Evolutionary conservation across 2,329 filamentous ascomycete species (phyloP).

Genomic region (Nigrospora sphaerica): DNA sequence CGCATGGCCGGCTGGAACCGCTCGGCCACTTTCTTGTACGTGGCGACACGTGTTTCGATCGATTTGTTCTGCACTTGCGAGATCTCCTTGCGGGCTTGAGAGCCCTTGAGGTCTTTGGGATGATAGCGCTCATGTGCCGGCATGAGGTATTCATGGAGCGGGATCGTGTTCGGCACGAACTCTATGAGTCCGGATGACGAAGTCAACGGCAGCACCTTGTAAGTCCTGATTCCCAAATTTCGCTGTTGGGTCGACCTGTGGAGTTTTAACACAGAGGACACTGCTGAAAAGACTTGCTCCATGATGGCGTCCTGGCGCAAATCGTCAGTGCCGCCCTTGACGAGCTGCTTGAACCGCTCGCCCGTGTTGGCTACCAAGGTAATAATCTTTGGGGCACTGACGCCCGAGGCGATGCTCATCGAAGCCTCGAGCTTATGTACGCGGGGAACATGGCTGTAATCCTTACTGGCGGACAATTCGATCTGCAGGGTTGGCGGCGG

Average conservation of each 20-base stretch:
- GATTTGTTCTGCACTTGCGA: conserved; percentile 62
- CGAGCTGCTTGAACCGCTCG: conserved; percentile 75
- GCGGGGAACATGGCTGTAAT: conserved; percentile 73
- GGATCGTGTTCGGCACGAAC: conserved; percentile 89
- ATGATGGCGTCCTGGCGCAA: conserved; percentile 96
- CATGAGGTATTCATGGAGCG: conserved; percentile 85
- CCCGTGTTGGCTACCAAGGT: conserved; percentile 76
- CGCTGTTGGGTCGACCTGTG: conserved; percentile 84
- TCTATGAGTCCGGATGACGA: conserved; percentile 86
- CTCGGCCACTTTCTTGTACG: conserved; percentile 71
- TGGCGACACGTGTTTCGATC: conserved; percentile 62
- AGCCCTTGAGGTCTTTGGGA: conserved; percentile 73
- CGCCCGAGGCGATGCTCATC: conserved; percentile 80
- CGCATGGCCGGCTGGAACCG: conserved; percentile 88
- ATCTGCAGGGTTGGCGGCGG: conserved; percentile 89
- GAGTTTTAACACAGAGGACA: conserved; percentile 80
- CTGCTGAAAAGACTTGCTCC: conserved; percentile 98
- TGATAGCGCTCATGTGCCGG: conserved; percentile 84
- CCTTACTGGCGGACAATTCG: conserved; percentile 60
- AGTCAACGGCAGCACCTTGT: conserved; percentile 90
- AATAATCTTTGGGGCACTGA: conserved; percentile 91
- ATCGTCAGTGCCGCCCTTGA: conserved; percentile 94
- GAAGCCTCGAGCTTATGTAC: conserved; percentile 64
- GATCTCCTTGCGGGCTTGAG: conserved; percentile 74
- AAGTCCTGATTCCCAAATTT: conserved; percentile 84